These are phyloP conservation scores for Acer negundo DNA, from an alignment of 345 rosid genomes.

Conservation along the genomic window DNA sequence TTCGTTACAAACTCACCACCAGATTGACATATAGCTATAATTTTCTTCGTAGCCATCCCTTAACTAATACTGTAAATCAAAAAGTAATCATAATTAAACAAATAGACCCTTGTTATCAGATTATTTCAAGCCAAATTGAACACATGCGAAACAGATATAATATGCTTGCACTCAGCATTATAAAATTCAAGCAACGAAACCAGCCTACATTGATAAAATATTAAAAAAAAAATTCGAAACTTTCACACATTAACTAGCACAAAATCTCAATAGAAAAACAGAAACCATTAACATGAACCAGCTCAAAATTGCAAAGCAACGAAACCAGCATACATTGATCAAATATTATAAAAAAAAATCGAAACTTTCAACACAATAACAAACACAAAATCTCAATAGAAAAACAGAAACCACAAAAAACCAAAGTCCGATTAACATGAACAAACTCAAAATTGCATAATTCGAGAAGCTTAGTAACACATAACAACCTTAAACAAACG, in stretches of 20 bases:
- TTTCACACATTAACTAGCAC: not conserved
- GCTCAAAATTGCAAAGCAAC: not conserved
- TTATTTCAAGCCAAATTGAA: not conserved
- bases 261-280: not conserved
- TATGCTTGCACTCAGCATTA: not conserved
- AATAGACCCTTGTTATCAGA: not conserved
- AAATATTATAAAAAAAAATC: not conserved
- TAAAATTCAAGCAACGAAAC: not conserved
- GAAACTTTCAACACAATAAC: not conserved
- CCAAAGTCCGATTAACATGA: not conserved
- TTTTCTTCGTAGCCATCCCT: conserved; percentile 76
- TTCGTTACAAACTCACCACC: conserved; percentile 79
- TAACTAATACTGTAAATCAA: conserved; percentile 8
- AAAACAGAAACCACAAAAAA: not conserved
- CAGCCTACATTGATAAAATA: not conserved
- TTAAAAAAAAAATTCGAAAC: not conserved
- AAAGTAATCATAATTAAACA: not conserved
- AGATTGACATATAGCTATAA: conserved; percentile 93
- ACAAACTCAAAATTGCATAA: not conserved
- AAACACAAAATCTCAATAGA: not conserved
- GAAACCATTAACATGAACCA: not conserved
- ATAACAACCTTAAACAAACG: not conserved
- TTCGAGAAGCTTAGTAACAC: not conserved
- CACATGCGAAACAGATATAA: not conserved
- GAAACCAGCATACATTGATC: not conserved